Conservation (phyloP, 2,329 filamentous ascomycete genomes). For the Rhinocladiella mackenziei region DNA sequence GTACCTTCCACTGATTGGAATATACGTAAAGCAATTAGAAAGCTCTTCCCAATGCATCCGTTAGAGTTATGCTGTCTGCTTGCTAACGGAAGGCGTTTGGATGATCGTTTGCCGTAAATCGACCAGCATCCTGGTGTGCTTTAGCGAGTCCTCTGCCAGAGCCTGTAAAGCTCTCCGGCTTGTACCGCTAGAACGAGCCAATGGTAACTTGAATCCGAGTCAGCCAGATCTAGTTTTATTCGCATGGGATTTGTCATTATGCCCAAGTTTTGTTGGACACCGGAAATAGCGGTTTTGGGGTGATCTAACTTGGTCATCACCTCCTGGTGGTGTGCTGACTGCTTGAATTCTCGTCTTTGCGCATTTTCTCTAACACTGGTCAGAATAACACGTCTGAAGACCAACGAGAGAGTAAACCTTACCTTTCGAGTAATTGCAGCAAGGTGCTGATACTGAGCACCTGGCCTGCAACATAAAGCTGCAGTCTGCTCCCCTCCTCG, state of each 20-base stretch:
- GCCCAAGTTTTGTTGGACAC: background rate
- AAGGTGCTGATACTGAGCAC: background rate
- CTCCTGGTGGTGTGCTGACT: background rate
- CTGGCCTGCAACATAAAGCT: background rate
- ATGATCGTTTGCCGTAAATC: background rate
- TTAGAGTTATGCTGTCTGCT: background rate
- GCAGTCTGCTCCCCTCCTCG: background rate
- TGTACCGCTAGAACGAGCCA: background rate
- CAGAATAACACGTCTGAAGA: background rate
- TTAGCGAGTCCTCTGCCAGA: background rate
- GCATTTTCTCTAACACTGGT: background rate
- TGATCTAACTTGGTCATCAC: background rate
- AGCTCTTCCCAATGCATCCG: background rate
- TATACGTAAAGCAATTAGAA: background rate
- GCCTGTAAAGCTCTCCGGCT: background rate
- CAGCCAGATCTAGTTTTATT: no score
- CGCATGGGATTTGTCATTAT: no score
- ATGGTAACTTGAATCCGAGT: background rate
- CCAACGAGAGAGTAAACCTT: background rate
- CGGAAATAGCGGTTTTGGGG: background rate
- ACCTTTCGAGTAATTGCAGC: background rate
- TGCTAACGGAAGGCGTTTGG: background rate
- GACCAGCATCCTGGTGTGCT: background rate
- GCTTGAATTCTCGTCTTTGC: background rate
- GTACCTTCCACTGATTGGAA: background rate